Base-by-base conservation (phyloP, 2,329 filamentous ascomycete genomes). In the Magnaporthales sp. region DNA sequence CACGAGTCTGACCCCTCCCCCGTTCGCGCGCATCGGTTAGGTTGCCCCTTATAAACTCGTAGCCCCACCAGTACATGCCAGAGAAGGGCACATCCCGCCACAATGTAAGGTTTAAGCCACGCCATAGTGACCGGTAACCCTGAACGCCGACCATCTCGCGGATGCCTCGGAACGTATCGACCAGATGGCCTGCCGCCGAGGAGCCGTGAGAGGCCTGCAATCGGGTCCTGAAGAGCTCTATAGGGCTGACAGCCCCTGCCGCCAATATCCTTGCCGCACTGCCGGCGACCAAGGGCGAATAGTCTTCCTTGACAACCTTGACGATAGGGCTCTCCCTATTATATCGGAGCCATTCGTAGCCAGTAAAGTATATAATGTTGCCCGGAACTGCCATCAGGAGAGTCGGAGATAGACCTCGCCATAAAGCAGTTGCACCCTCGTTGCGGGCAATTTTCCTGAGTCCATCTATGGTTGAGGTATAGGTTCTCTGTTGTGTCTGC, bases 71-170 rank as follows among this genome's bases (percentile, higher is more conserved):
- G 80, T 99, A 99, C 61, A 99, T 85, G 3, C 91, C 95, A 0
- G 94, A 98, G 74, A 99, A 99, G 0, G 95, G 95, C 0, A 98
- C 95, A 74, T 99, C 95, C 70, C 95, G 86, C 95, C 95, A 99
- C 67, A 99, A 84, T 0, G 94, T 98, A 72, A 99, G 80, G 0
- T 90, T 93, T 66, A 99, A 79, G 0, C 95, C 95, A 67, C 94
- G 85, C 95, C 95, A 99, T 0, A 99, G 80, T 1, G 93, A 92
- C 1, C 84, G 83, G 71, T 95, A 92, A 2, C 95, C 95, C 69
- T 91, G 85, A 0, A 80, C 79, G 10, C 83, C 83, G 1, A 97
- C 91, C 92, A 97, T 95, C 32, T 90, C 87, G 70, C 86, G 82
- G 31, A 98, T 78, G 3, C 91, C 91, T 56, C 85, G 81, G 67